Percentiles rank a stretch among this genome's conserved stretches.
Conservation (phyloP, 208 protist genomes). For the Leishmania lainsoni region DNA sequence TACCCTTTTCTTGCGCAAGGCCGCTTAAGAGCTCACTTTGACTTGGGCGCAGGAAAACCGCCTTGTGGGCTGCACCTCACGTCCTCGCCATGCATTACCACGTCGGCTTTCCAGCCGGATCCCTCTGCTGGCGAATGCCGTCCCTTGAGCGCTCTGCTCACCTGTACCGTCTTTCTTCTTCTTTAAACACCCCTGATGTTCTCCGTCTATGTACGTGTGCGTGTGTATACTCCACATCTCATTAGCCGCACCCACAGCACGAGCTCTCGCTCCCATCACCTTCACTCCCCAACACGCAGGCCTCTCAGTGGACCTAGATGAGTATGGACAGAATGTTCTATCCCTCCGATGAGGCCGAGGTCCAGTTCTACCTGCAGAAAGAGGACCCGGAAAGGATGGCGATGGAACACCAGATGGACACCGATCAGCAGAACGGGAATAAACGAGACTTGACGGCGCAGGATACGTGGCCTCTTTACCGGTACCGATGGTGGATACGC, state of each 20-base stretch:
- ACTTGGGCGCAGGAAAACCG: background rate
- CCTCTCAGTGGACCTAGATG: too few relatives aligned
- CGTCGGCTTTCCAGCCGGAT: background rate
- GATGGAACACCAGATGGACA: conserved; percentile 1
- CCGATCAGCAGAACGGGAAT: conserved; percentile 3
- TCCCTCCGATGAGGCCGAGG: background rate
- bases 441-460: conserved; percentile 15
- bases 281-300: background rate
- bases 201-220: background rate
- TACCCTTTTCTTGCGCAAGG: too few relatives aligned
- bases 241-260: background rate
- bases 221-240: background rate
- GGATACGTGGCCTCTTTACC: conserved; percentile 38
- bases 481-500: conserved; percentile 32
- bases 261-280: too few relatives aligned
- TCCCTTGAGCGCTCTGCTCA: background rate
- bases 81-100: background rate
- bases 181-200: background rate
- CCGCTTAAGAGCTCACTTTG: background rate
- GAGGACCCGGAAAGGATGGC: conserved; percentile 1
- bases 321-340: background rate
- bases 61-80: background rate
- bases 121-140: background rate
- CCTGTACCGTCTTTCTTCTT: background rate
- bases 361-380: conserved; percentile 10